Percentiles rank a stretch among this genome's conserved stretches.
phyloP scores from a whole-genome alignment of 257 asterid genomes.

The Primulina tabacum region DNA sequence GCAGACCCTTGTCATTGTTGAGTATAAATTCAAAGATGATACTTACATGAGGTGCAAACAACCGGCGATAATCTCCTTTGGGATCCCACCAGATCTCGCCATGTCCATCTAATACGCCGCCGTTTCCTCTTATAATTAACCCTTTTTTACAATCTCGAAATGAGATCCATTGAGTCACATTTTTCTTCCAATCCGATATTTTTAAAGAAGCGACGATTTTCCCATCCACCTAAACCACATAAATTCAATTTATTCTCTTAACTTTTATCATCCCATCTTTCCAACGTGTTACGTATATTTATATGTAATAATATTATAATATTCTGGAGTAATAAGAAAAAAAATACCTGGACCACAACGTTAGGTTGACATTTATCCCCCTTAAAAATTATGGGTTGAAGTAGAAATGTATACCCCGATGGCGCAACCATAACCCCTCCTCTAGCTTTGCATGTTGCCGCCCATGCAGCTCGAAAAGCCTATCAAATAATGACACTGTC shows the following conservation, averaged over 20 bases:
- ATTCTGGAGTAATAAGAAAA: too few species aligned
- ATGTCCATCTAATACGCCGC: slow-evolving; percentile 26
- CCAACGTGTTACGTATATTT: neutral
- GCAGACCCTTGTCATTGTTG: too few species aligned
- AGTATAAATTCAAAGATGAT: too few species aligned
- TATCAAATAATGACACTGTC: neutral
- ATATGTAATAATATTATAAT: neutral
- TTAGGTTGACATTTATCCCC: slow-evolving; percentile 24
- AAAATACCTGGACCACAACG: slow-evolving; percentile 22
- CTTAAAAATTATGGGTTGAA: slow-evolving; percentile 22
- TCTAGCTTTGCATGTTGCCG: slow-evolving; percentile 18
- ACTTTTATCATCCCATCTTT: too few species aligned
- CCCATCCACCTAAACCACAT: slow-evolving; percentile 25
- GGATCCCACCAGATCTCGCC: slow-evolving; percentile 30
- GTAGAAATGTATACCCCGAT: slow-evolving; percentile 24
- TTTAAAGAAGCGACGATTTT: slow-evolving; percentile 25
- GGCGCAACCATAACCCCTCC: slow-evolving; percentile 28
- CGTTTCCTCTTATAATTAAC: slow-evolving; percentile 23
- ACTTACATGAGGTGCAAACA: slow-evolving; percentile 25
- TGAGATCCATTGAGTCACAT: slow-evolving; percentile 19
- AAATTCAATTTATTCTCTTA: too few species aligned
- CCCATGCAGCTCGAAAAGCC: slow-evolving; percentile 27
- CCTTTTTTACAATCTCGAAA: slow-evolving; percentile 13
- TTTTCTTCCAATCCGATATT: neutral
- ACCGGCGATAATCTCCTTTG: neutral